These are phyloP conservation scores for Metarhizium sp. DNA, from an alignment of 2,329 filamentous ascomycete species.

Conservation along the genomic window DNA sequence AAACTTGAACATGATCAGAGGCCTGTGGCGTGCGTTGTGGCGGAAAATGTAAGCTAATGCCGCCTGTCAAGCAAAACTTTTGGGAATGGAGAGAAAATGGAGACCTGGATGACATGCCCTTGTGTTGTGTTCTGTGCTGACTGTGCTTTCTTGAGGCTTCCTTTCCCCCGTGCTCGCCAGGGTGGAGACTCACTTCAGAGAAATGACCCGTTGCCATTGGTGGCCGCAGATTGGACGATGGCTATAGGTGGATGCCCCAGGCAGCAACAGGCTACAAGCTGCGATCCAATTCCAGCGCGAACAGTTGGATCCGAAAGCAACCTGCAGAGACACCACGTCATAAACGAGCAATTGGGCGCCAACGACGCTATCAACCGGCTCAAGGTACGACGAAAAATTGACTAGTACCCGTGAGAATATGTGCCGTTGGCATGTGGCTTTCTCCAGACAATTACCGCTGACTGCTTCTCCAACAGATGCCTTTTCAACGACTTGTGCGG, in stretches of 20 bases:
- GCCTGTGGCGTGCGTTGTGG: slow-evolving; percentile 35
- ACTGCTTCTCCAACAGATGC: slow-evolving; percentile 39
- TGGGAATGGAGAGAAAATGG: slow-evolving; percentile 23
- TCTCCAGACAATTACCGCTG: background rate
- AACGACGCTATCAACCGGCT: slow-evolving; percentile 19
- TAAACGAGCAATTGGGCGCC: slow-evolving; percentile 26
- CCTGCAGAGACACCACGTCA: slow-evolving; percentile 10
- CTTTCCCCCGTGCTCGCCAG: background rate
- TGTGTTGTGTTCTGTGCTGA: background rate
- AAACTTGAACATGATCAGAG: slow-evolving; percentile 47
- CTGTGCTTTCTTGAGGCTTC: slow-evolving; percentile 2
- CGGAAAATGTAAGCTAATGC: slow-evolving; percentile 33
- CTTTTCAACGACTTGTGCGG: slow-evolving; percentile 49
- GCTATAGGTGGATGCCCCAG: slow-evolving; percentile 20
- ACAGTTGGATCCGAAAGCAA: background rate
- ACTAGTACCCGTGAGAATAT: background rate
- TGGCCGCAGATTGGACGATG: no score
- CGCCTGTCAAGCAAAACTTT: slow-evolving; percentile 43
- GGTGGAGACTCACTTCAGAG: no score
- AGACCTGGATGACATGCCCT: slow-evolving; percentile 10
- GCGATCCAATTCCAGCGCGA: slow-evolving; percentile 22
- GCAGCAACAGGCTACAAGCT: slow-evolving; percentile 11
- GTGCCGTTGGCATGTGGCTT: background rate
- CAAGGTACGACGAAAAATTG: slow-evolving; percentile 8
- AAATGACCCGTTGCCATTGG: no score